Base-by-base conservation (phyloP, 2,329 filamentous ascomycete genomes). In the Alternaria arbusti region DNA sequence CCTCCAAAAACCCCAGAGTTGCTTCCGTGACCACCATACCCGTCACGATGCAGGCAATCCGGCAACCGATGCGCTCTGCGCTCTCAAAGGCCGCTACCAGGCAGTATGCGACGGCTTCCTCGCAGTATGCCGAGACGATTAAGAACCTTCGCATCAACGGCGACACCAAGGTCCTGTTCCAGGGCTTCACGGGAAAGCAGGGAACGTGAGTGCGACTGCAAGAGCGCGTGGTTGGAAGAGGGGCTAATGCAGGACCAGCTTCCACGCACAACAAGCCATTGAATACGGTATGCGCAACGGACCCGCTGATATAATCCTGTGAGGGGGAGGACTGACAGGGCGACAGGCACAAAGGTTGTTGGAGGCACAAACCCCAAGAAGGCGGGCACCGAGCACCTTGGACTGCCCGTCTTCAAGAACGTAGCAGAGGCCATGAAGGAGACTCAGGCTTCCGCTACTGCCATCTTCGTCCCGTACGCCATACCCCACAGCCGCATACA, bases 291-390 rank as follows among this genome's bases (percentile, higher is more conserved):
- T 80, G 74, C 72, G 69, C 63, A 68, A 30, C 51, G 63, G 51
- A 65, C 64, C 59, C 55, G 57, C 62, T 57, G 45, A 54, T 58
- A 49, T 52, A 57, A 68, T 66, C 69, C 52, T 65, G 28, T 20
- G 61, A 66, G 68, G 65, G 59, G 17, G 60, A 50, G 66, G 62
- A 75, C 77, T 76, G 74, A 79, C 74, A 65, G 47, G 36, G 61
- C 44, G 45, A 47, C 76, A 96, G 93, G 95, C 82, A 99, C 96
- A 76, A 95, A 97, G 82, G 93, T 99, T 72, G 94, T 99, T 72
- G 96, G 96, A 82, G 96, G 96, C 80, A 98, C 95, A 79, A 98
- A 98, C 86, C 96, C 96, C 80, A 98, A 97, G 88, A 99, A 99
- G 87, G 96, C 96, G 71, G 96, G 96, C 79, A 84, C 88, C 77